phyloP scores from a whole-genome alignment of 2,329 filamentous ascomycete genomes.

The Trematosphaeria pertusa region DNA sequence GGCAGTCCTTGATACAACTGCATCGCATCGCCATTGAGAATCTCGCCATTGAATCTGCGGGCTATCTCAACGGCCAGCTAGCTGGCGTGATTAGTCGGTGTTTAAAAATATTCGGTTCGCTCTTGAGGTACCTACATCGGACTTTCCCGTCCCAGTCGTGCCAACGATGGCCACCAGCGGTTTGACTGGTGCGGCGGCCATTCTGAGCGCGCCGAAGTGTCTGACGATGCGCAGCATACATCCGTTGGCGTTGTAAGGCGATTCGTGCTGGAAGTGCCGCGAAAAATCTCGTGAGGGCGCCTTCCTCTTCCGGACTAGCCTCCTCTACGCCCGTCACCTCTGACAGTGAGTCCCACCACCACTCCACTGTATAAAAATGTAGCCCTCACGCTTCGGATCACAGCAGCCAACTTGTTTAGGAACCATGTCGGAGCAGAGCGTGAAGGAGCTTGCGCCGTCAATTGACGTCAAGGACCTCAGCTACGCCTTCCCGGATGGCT shows the following conservation, averaged over 20 bases:
- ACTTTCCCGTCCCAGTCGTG: conserved; percentile 92
- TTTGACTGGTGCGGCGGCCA: conserved; percentile 34
- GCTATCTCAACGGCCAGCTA: conserved; percentile 92
- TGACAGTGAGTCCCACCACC: not conserved
- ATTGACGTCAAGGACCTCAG: conserved; percentile 79
- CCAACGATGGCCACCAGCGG: conserved; percentile 84
- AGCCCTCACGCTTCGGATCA: conserved; percentile 6
- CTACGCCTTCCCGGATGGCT: conserved; percentile 88
- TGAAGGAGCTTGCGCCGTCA: conserved; percentile 56
- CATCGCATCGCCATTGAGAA: conserved; percentile 98
- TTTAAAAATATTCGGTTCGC: not conserved
- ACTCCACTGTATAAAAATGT: conserved; percentile 23
- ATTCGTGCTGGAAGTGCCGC: conserved; percentile 17
- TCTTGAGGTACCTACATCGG: conserved; percentile 67
- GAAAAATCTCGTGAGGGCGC: conserved; percentile 11
- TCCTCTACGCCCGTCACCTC: conserved; percentile 18
- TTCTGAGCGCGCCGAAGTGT: conserved; percentile 24
- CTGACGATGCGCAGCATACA: conserved; percentile 36
- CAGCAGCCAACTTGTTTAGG: too few species aligned
- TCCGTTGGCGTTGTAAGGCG: not conserved
- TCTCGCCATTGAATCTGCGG: conserved; percentile 81
- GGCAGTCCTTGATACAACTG: conserved; percentile 93
- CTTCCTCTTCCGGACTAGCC: conserved; percentile 26
- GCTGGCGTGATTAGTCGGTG: conserved; percentile 46
- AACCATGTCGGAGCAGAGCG: conserved; percentile 23